phyloP scores from a whole-genome alignment of 257 asterid genomes.

The Ligustrum vulgare region DNA sequence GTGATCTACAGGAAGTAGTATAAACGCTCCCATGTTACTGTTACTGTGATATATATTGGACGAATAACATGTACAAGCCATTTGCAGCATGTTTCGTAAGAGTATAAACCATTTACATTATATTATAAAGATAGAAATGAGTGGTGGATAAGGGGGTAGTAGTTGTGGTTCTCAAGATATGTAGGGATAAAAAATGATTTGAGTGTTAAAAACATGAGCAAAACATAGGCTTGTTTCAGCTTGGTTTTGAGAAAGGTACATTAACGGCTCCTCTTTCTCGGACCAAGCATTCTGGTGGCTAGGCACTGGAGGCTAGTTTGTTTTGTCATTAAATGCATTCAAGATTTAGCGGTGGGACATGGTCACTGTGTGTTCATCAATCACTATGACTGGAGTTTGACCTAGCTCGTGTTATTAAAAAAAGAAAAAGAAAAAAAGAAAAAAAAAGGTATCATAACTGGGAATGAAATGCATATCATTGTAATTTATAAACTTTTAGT shows the following conservation, averaged over 20 bases:
- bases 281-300: background rate
- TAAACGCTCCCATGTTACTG: constrained; percentile 5
- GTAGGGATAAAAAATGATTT: too few relatives aligned
- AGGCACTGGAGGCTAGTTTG: background rate
- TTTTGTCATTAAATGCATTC: background rate
- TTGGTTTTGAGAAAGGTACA: constrained; percentile 8
- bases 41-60: background rate
- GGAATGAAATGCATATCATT: background rate
- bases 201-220: too few relatives aligned
- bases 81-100: background rate
- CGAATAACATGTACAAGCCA: background rate
- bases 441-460: background rate
- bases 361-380: background rate
- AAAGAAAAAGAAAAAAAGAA: too few relatives aligned
- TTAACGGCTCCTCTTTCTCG: background rate
- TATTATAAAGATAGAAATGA: too few relatives aligned
- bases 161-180: too few relatives aligned
- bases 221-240: background rate
- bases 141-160: too few relatives aligned
- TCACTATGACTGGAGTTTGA: background rate
- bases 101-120: too few relatives aligned
- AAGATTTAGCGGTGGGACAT: background rate
- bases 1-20: constrained; percentile 8
- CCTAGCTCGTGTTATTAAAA: background rate
- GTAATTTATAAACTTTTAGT: background rate